Evolutionary conservation across 2,329 filamentous ascomycete genomes (phyloP).

Genomic region (Colletotrichum sp.): DNA sequence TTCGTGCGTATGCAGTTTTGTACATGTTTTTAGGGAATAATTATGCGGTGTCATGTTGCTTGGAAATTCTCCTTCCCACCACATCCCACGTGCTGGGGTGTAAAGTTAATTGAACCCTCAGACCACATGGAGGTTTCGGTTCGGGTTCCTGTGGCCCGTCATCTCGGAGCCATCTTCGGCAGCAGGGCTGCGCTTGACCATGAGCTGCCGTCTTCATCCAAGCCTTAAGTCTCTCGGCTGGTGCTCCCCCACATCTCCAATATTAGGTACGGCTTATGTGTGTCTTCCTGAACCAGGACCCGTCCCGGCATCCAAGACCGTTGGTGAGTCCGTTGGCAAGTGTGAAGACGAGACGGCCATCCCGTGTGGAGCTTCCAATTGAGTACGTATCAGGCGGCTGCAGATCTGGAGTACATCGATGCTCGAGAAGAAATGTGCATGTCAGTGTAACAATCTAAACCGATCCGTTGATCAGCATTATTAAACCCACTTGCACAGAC

Average conservation of each 20-base stretch:
- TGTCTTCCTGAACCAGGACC: not conserved
- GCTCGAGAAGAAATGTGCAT: not conserved
- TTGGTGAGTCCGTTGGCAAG: not conserved
- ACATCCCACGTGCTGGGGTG: too few species aligned
- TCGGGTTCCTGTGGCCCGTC: not conserved
- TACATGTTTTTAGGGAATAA: too few species aligned
- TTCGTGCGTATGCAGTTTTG: too few species aligned
- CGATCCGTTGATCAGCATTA: not conserved
- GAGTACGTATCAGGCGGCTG: not conserved
- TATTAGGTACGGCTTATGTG: not conserved
- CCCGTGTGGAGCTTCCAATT: not conserved
- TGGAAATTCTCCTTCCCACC: too few species aligned
- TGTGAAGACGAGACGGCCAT: not conserved
- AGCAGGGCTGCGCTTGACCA: not conserved
- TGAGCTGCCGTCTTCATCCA: not conserved
- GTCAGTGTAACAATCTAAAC: fast-evolving
- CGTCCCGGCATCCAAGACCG: not conserved
- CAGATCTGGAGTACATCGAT: not conserved
- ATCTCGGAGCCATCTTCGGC: not conserved
- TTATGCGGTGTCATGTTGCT: too few species aligned
- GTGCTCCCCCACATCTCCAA: not conserved
- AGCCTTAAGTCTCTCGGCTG: fast-evolving
- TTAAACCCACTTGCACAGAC: not conserved
- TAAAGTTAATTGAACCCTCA: too few species aligned
- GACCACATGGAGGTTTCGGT: too few species aligned